phyloP scores from a whole-genome alignment of 768 basidiomycete genomes.

The Cystobasidium ongulense region DNA sequence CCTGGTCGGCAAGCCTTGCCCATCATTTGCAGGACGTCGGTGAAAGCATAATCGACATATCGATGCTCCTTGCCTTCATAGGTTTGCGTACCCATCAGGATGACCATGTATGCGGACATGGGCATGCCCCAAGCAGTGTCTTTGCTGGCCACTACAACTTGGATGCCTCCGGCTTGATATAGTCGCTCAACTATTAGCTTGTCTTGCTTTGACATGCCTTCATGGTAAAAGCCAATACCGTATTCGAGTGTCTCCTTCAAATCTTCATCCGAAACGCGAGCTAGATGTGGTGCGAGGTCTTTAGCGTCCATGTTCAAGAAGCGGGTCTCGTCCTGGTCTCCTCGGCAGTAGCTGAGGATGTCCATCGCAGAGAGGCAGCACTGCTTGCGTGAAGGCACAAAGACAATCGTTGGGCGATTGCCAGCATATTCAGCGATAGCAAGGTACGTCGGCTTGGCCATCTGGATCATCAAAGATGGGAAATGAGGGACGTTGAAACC shows the following conservation, averaged over 20 bases:
- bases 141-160: constrained; percentile 90
- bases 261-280: constrained; percentile 66
- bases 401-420: constrained; percentile 77
- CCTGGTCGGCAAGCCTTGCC: constrained; percentile 88
- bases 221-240: constrained; percentile 91
- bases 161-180: constrained; percentile 89
- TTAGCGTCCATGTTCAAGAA: constrained; percentile 81
- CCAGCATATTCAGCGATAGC: constrained; percentile 80
- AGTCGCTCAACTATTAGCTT: constrained; percentile 85
- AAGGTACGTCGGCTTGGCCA: constrained; percentile 97
- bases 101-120: constrained; percentile 89
- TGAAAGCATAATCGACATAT: constrained; percentile 94
- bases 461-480: constrained; percentile 95
- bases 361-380: constrained; percentile 91
- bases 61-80: constrained; percentile 81
- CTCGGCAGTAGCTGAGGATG: constrained; percentile 73
- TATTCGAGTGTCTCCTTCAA: constrained; percentile 74
- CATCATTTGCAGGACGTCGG: constrained; percentile 99
- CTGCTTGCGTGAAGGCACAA: constrained; percentile 87
- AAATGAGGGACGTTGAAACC: constrained; percentile 95
- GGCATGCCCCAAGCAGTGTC: constrained; percentile 96
- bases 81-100: constrained; percentile 97
- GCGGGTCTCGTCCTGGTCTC: constrained; percentile 71
- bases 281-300: constrained; percentile 79
- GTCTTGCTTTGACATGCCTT: constrained; percentile 83